phyloP scores from a whole-genome alignment of 352 stramenopile species.

The Globisporangium yorkense region DNA sequence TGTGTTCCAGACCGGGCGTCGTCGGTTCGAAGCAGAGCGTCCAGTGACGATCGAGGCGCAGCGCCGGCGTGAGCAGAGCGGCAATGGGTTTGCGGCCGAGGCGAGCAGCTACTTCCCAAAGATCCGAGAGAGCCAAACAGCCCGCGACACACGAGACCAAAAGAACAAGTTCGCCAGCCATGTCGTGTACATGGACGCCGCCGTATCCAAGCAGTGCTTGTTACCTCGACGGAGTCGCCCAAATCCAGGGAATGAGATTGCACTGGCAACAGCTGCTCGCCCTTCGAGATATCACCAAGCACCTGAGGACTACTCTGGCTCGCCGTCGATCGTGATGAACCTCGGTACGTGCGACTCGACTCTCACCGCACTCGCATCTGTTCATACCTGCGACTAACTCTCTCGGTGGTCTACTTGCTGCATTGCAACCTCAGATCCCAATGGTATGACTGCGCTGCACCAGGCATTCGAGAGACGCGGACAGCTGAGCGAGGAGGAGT shows the following conservation, averaged over 20 bases:
- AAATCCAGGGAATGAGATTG: neutral
- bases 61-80: slow-evolving; percentile 17
- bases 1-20: slow-evolving; percentile 20
- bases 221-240: slow-evolving; percentile 1
- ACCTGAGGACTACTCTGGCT: neutral
- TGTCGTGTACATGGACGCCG: slow-evolving; percentile 4
- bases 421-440: slow-evolving; percentile 20
- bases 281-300: neutral
- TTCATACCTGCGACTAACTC: no score
- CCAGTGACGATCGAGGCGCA: slow-evolving; percentile 29
- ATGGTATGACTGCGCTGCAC: slow-evolving; percentile 29
- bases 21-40: slow-evolving; percentile 22
- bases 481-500: slow-evolving; percentile 34
- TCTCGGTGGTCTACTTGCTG: no score
- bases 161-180: slow-evolving; percentile 16
- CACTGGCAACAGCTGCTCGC: no score
- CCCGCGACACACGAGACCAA: slow-evolving; percentile 38
- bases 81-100: slow-evolving; percentile 25
- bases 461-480: slow-evolving; percentile 29
- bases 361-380: neutral
- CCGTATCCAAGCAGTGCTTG: slow-evolving; percentile 8
- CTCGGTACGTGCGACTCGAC: slow-evolving; percentile 1
- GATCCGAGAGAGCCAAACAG: slow-evolving; percentile 36
- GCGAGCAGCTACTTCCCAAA: slow-evolving; percentile 44
- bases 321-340: slow-evolving; percentile 10